Base-by-base conservation (phyloP, 1,284 basidiomycete species). In the Cystobasidium pallidum region DNA sequence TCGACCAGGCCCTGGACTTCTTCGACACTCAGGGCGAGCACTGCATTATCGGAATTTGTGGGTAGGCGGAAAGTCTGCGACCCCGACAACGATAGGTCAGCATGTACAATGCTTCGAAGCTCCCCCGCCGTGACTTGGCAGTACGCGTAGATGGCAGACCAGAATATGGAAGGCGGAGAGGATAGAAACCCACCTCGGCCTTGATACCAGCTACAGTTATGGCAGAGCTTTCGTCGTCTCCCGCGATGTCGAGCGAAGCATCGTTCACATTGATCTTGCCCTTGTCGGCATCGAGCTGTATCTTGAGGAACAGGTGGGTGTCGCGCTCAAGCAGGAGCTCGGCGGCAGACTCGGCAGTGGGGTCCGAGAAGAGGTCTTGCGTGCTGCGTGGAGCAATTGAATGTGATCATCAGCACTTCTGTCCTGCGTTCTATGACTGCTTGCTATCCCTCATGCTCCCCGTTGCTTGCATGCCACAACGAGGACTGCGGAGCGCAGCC, bases 321-420 rank as follows among this genome's bases (percentile, higher is more conserved):
- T 70, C 57, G 36, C 57, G 55, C 57, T 70, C 67, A 24, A 70
- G 67, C 30, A 70, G 58, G 10, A 70, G 57, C 32, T 61, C 10
- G 24, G 67, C 67, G 19, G 39, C 67, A 10, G 55, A 43, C 32
- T 61, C 43, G n/a, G 67, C 67, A n/a, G 67, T 70, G 8, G 67
- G 26, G 49, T 70, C 67, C n/a, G 67, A 70, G 67, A 70, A 70
- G 43, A 70, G 67, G 67, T 70, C 67, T 32, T 70, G 54, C 1
- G 67, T 70, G 36, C 67, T 70, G 41, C 41, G n/a, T 17, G n/a
- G 0, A 34, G 4, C 26, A 28, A 15, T 11, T 1, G 52, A n/a
- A 57, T 19, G 11, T 21, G 10, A 13, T 3, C n/a, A 34, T 57
- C 30, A 57, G 54, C 21, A 34, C 3, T 19, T 10, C 30, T 57